These are phyloP conservation scores for Globisporangium heterothallicum DNA, from an alignment of 352 stramenopile species.

Conservation along the genomic window DNA sequence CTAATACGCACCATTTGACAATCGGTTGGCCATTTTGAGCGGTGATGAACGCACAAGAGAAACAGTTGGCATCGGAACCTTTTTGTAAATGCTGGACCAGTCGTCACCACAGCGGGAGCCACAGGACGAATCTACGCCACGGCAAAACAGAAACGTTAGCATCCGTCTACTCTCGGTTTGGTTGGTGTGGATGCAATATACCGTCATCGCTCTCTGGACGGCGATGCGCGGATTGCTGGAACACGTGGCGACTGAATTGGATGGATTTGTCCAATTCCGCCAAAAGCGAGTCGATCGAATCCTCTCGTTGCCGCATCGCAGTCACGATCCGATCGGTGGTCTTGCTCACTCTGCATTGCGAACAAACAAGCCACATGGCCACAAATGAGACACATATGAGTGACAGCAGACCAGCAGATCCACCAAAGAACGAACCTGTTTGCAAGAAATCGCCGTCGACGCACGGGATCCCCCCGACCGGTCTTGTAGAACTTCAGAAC, in stretches of 20 bases:
- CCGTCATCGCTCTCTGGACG: slow-evolving; percentile 32
- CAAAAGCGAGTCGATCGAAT: slow-evolving; percentile 82
- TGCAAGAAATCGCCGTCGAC: slow-evolving; percentile 55
- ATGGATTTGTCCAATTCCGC: slow-evolving; percentile 70
- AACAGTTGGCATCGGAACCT: slow-evolving; percentile 13
- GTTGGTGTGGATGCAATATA: no score
- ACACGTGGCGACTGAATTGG: slow-evolving; percentile 58
- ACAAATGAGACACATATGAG: not conserved
- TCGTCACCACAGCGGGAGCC: slow-evolving; percentile 18
- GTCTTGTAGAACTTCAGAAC: slow-evolving; percentile 53
- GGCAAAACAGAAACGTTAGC: not conserved
- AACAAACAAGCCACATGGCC: not conserved
- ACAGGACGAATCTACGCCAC: not conserved
- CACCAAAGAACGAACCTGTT: slow-evolving; percentile 31
- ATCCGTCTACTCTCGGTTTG: no score
- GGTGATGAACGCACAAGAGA: not conserved
- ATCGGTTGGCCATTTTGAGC: not conserved
- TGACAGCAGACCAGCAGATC: not conserved
- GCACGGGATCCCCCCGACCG: slow-evolving; percentile 48
- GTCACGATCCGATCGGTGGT: slow-evolving; percentile 51
- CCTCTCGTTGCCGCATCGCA: slow-evolving; percentile 54
- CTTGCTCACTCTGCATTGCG: slow-evolving; percentile 35
- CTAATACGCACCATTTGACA: slow-evolving; percentile 11
- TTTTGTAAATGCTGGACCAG: slow-evolving; percentile 36
- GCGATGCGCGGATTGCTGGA: slow-evolving; percentile 17